Evolutionary conservation across 306 rosid species (phyloP), one percentile per base, ranked within the genome.

Genomic region (Senna siamea): DNA sequence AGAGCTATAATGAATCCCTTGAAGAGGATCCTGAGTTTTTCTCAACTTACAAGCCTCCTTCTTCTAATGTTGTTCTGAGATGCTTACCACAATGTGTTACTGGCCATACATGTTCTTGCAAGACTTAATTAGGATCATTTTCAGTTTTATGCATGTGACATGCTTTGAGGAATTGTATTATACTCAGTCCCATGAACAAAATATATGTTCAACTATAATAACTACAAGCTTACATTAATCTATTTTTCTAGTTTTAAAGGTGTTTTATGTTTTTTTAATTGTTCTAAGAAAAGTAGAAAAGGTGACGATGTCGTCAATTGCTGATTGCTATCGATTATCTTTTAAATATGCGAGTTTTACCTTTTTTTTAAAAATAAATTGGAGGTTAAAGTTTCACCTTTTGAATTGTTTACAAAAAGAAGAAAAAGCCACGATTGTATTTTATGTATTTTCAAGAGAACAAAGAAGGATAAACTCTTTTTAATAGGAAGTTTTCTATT

Each of bases 21-120:
- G 92, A 92, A 70, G 79, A 69, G 23, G 90, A 94, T 77, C 96
- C 93, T 1, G 90, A 85, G 2, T 92, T 92, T 83, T 88, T 94
- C 79, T 81, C 88, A 7, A 76, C 88, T 23, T 85, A 80, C 56
- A 82, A 69, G 8, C 97, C 92, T 35, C 79, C 78, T 8, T 14
- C 81, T 15, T 46, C 62, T 64, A 81, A 74, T 58, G 34, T 69
- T 32, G 6, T 83, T 51, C 57, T 78, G 14, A 73, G 77, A 66
- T 91, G 88, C 85, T 79, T 93, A 44, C 83, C 98, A 17, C 84
- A 76, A 15, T 90, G 89, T 78, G 71, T 58, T 55, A 51, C 66
- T 18, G 48, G 76, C 73, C 48, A 60, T 76, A 48, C 67, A 67
- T 82, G 85, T 70, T 70, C 82, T 67, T 62, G 26, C 74, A 74